These are phyloP conservation scores for Dryadomyces quercivorus DNA, from an alignment of 2,329 filamentous ascomycete genomes.

Conservation along the genomic window DNA sequence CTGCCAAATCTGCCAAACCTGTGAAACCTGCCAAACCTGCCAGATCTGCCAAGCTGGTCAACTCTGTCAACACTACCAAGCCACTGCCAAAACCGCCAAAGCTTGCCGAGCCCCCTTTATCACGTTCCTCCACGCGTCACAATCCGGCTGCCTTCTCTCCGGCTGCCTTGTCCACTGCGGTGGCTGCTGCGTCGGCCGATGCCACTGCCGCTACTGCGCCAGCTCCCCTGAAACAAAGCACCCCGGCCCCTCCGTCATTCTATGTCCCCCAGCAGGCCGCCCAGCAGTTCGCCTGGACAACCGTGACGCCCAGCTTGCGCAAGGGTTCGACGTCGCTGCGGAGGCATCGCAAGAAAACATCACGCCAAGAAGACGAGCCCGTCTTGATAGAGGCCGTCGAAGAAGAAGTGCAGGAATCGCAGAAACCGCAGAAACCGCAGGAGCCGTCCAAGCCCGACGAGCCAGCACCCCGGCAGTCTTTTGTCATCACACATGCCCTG, in stretches of 20 bases:
- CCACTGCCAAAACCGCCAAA: not conserved
- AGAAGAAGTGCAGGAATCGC: no score
- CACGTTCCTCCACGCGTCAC: not conserved
- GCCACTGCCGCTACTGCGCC: no score
- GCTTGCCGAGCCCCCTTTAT: not conserved
- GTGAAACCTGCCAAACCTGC: no score
- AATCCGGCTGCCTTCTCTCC: not conserved
- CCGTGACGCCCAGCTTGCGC: not conserved
- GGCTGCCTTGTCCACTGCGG: no score
- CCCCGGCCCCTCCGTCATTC: not conserved
- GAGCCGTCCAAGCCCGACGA: not conserved
- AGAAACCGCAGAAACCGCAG: no score
- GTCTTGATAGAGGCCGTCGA: no score
- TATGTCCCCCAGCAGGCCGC: slow-evolving; percentile 1
- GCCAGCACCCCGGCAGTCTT: not conserved
- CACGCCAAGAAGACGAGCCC: not conserved
- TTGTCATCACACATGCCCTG: not conserved
- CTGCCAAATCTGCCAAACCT: not conserved
- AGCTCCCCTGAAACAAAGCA: not conserved
- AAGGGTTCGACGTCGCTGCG: not conserved
- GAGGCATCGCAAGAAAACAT: no score
- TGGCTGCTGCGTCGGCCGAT: not conserved
- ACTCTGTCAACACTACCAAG: not conserved
- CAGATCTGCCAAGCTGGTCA: no score
- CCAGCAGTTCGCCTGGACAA: not conserved